These are phyloP conservation scores for Litchi chinensis DNA, from an alignment of 345 rosid genomes.

Conservation along the genomic window DNA sequence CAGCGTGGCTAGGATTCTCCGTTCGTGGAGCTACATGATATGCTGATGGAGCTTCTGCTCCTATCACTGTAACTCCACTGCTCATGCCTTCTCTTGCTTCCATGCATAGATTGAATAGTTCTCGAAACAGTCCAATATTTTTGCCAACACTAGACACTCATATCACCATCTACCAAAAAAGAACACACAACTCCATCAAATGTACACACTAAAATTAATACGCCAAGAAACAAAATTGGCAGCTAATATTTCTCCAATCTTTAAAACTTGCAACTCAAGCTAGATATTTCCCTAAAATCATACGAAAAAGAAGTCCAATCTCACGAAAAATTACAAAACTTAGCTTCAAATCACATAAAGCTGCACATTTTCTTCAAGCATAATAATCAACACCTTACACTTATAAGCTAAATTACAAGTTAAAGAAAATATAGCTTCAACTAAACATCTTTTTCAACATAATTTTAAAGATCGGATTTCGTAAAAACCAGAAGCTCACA, in stretches of 20 bases:
- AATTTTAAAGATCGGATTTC: constrained; percentile 6
- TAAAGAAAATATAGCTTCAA: not conserved
- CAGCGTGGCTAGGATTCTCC: constrained; percentile 51
- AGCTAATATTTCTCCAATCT: not conserved
- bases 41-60: constrained; percentile 79
- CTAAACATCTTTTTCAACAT: not conserved
- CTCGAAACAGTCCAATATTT: constrained; percentile 14
- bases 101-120: constrained; percentile 40
- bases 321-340: not conserved
- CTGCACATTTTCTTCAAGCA: constrained; percentile 9
- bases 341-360: not conserved
- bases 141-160: constrained; percentile 20
- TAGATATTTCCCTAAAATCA: not conserved
- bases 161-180: constrained; percentile 25
- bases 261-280: constrained; percentile 17
- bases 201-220: not conserved
- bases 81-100: constrained; percentile 57
- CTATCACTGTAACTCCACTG: constrained; percentile 70
- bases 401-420: not conserved
- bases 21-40: constrained; percentile 66
- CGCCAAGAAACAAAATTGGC: not conserved
- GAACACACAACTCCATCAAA: constrained; percentile 19
- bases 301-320: not conserved
- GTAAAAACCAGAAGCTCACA: not conserved
- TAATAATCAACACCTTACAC: not conserved